Base-by-base conservation (phyloP, 106 monocot genomes). In the Dendrobium chrysotoxum region DNA sequence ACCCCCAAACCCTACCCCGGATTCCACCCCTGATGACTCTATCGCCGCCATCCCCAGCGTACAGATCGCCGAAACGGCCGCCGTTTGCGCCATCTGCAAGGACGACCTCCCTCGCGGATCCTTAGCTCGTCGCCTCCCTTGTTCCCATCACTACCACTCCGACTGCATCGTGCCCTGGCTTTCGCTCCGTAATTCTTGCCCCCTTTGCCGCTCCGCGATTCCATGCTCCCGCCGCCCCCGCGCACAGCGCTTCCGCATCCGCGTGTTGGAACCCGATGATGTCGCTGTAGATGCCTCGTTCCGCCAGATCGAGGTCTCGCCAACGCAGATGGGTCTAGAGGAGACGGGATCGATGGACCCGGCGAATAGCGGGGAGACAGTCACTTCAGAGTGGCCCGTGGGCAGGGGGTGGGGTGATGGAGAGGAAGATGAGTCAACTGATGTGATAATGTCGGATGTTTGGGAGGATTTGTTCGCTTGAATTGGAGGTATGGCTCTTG, bases 141-240 rank as follows among this genome's bases (percentile, higher is more conserved):
- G 94, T 70, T 73, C 67, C 28, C 94, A 95, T 78, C 16, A 92
- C 31, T 95, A 92, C 82, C 94, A 95, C 82, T 85, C 85, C 31
- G 88, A 84, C 46, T 95, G 94, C 78, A 92, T 95, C 68, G 77
- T 95, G 4, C 88, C 86, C 1, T 95, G 94, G 94, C 85, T 95
- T 20, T 72, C 81, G 16, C 75, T 45, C 46, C 90, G 82, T 75
- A 95, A 91, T 31, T 90, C 94, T 4, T 95, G 94, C 67, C 94
- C 94, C 5, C 87, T 95, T 17, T 95, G 94, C 84, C 89, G 94
- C 21, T 84, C 31, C 47, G 72, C 64, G 28, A 71, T 84, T 70
- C 84, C 82, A 5, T 72, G 42, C 44, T 61, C 39, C 76, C 28
- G 13, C 31, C 15, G 26, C 47, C 71, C 16, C 67, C 82, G 17